Evolutionary conservation across 495 filamentous ascomycete species (phyloP).

Genomic region (Lichenothelia convexa): DNA sequence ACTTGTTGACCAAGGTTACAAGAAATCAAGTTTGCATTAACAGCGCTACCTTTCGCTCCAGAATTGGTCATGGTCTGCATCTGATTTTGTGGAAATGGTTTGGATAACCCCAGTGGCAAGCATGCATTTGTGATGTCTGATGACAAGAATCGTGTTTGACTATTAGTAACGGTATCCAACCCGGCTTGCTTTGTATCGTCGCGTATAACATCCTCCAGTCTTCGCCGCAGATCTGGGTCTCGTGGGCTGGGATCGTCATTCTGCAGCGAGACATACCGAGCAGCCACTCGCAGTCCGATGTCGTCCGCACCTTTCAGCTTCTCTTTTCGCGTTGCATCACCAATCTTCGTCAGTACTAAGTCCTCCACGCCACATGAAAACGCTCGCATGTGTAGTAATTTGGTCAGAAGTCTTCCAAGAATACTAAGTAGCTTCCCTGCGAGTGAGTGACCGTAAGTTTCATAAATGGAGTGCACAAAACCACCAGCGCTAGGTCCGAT

Average conservation of each 20-base stretch:
- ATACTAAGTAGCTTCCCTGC: slow-evolving; percentile 78
- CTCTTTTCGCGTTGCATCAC: slow-evolving; percentile 51
- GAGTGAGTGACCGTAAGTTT: slow-evolving; percentile 72
- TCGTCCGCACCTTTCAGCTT: slow-evolving; percentile 46
- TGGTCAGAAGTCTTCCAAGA: slow-evolving; percentile 73
- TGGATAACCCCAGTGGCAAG: slow-evolving; percentile 65
- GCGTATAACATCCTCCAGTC: slow-evolving; percentile 76
- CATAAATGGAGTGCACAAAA: slow-evolving; percentile 79
- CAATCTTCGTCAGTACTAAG: slow-evolving; percentile 64
- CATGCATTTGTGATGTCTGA: slow-evolving; percentile 60
- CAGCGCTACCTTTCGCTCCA: slow-evolving; percentile 79
- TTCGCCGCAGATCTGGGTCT: slow-evolving; percentile 49
- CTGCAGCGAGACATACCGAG: slow-evolving; percentile 82
- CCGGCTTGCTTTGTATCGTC: slow-evolving; percentile 80
- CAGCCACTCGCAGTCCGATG: slow-evolving; percentile 68
- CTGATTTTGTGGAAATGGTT: slow-evolving; percentile 89
- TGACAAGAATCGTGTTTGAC: slow-evolving; percentile 50
- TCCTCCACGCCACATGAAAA: slow-evolving; percentile 98
- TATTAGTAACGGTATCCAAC: slow-evolving; percentile 70
- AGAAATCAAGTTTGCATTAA: slow-evolving; percentile 95
- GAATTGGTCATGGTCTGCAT: slow-evolving; percentile 98
- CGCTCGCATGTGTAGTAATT: slow-evolving; percentile 77
- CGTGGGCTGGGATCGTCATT: slow-evolving; percentile 35
- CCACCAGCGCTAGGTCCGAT: slow-evolving; percentile 76
- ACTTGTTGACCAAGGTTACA: slow-evolving; percentile 96